Evolutionary conservation across 306 rosid genomes (phyloP).

Genomic region (Cucurbita moschata): DNA sequence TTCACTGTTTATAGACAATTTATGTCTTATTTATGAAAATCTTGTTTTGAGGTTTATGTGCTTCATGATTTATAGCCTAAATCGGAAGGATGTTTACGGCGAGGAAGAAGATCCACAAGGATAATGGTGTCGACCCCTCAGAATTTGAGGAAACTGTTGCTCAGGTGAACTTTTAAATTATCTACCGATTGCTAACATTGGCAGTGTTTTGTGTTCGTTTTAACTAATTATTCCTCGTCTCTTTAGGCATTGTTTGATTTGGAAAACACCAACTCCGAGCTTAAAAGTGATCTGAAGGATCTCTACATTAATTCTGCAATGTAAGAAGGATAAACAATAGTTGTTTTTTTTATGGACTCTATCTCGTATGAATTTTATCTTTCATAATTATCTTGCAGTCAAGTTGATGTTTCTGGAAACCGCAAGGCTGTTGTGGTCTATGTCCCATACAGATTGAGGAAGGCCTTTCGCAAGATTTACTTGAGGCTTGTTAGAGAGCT

Average conservation of each 20-base stretch:
- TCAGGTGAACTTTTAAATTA: slow-evolving; percentile 26
- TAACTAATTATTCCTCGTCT: background rate
- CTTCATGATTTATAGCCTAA: background rate
- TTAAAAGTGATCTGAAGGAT: slow-evolving; percentile 87
- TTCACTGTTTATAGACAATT: background rate
- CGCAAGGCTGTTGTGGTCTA: slow-evolving; percentile 75
- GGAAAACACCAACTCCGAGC: slow-evolving; percentile 64
- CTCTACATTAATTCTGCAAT: slow-evolving; percentile 66
- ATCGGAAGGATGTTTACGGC: slow-evolving; percentile 2
- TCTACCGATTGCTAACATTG: background rate
- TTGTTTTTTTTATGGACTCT: background rate
- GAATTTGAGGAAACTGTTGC: slow-evolving; percentile 61
- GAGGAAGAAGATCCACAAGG: slow-evolving; percentile 25
- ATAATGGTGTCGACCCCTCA: slow-evolving; percentile 33
- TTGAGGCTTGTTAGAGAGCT: slow-evolving; percentile 79
- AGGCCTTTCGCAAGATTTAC: slow-evolving; percentile 67
- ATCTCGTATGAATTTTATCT: background rate
- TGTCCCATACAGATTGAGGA: slow-evolving; percentile 65
- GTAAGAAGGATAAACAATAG: slow-evolving; percentile 24
- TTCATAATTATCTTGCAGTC: slow-evolving; percentile 21
- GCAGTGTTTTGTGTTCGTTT: background rate
- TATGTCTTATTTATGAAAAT: background rate
- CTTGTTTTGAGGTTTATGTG: background rate
- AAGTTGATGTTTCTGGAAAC: slow-evolving; percentile 55
- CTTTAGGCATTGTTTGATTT: slow-evolving; percentile 62